Evolutionary conservation across 2,329 filamentous ascomycete genomes (phyloP).

Genomic region (Microdochium paspali): DNA sequence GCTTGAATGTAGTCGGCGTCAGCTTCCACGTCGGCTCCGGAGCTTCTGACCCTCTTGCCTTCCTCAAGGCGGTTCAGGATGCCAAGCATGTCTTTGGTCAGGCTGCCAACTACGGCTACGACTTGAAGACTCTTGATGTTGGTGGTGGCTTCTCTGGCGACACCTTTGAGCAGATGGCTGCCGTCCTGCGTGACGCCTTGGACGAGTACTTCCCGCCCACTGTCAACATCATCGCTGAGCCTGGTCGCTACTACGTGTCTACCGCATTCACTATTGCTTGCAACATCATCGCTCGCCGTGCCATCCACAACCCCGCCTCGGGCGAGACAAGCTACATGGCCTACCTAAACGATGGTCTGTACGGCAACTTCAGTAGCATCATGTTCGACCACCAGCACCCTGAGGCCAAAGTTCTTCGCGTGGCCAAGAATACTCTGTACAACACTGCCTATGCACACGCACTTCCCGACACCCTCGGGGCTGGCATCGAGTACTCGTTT

Average conservation of each 20-base stretch:
- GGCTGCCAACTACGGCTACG: slow-evolving; percentile 65
- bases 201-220: slow-evolving; percentile 79
- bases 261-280: slow-evolving; percentile 90
- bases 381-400: slow-evolving; percentile 98
- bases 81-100: slow-evolving; percentile 84
- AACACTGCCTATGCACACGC: slow-evolving; percentile 40
- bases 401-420: slow-evolving; percentile 68
- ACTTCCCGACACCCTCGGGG: slow-evolving; percentile 26
- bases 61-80: slow-evolving; percentile 83
- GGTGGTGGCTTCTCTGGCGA: slow-evolving; percentile 89
- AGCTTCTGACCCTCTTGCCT: slow-evolving; percentile 85
- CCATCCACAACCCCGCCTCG: slow-evolving; percentile 62
- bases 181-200: slow-evolving; percentile 67
- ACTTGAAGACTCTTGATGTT: slow-evolving; percentile 82
- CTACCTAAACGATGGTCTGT: slow-evolving; percentile 95
- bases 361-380: slow-evolving; percentile 98
- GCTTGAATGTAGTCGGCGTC: slow-evolving; percentile 86
- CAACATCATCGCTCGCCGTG: slow-evolving; percentile 91
- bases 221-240: slow-evolving; percentile 87
- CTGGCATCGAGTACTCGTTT: slow-evolving; percentile 77
- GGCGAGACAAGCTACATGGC: slow-evolving; percentile 79
- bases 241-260: slow-evolving; percentile 91
- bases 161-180: slow-evolving; percentile 85
- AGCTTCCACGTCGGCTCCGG: slow-evolving; percentile 98
- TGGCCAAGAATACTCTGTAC: slow-evolving; percentile 48